These are phyloP conservation scores for Thraustochytrium striatum DNA, from an alignment of 352 stramenopile species.

Conservation along the genomic window DNA sequence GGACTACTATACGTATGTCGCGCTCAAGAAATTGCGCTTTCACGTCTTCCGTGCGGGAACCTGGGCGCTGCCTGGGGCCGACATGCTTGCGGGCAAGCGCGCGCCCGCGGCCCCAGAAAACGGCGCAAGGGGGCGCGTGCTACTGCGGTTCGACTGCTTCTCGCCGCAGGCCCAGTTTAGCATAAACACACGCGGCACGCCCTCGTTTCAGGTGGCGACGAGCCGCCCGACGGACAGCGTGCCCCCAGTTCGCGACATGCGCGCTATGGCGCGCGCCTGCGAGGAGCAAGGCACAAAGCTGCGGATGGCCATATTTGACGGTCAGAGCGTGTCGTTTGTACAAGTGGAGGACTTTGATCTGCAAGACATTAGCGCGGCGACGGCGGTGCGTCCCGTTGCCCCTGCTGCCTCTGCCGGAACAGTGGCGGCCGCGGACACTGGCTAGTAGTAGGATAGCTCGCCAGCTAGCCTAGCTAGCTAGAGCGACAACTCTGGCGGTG, in stretches of 20 bases:
- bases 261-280: background rate
- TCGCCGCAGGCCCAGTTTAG: conserved; percentile 16
- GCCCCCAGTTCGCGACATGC: background rate
- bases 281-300: conserved; percentile 12
- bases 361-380: conserved; percentile 17
- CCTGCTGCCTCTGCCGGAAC: no score
- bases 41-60: conserved; percentile 19
- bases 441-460: no score
- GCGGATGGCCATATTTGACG: conserved; percentile 31
- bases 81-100: background rate
- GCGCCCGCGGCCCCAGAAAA: no score
- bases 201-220: conserved; percentile 23
- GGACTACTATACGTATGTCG: conserved; percentile 37
- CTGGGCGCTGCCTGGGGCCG: background rate
- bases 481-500: no score
- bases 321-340: conserved; percentile 37
- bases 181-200: background rate
- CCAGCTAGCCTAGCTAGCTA: no score
- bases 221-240: conserved; percentile 8
- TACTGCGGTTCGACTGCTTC: conserved; percentile 1
- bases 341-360: conserved; percentile 35
- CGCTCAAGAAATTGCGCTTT: conserved; percentile 39
- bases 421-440: no score
- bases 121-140: no score
- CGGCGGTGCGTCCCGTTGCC: background rate